Evolutionary conservation across 768 basidiomycete species (phyloP).

Genomic region (Chalciporus pseudorubinellus): DNA sequence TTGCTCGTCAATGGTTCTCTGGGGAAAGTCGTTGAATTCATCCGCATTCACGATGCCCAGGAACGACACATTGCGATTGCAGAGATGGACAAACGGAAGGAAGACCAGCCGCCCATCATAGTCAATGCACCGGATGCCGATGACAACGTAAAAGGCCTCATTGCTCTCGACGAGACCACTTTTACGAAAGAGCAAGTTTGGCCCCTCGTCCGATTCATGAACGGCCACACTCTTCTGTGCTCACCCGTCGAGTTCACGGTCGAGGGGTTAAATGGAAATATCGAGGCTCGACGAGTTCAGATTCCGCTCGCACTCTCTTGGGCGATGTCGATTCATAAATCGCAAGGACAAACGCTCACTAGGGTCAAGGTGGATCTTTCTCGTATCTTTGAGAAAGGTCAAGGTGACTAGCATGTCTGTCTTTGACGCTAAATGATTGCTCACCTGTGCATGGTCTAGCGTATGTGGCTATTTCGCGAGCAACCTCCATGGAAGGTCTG

Average conservation of each 20-base stretch:
- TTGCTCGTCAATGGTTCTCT: slow-evolving; percentile 83
- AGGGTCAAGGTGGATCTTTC: slow-evolving; percentile 91
- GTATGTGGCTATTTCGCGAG: slow-evolving; percentile 39
- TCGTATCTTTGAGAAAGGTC: slow-evolving; percentile 87
- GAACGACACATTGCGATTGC: slow-evolving; percentile 27
- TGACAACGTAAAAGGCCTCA: slow-evolving; percentile 7
- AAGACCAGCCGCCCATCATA: background rate
- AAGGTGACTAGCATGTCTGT: slow-evolving; percentile 29
- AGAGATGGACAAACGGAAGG: slow-evolving; percentile 21
- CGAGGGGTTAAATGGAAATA: slow-evolving; percentile 31
- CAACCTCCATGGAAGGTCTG: slow-evolving; percentile 40
- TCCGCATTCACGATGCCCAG: slow-evolving; percentile 29
- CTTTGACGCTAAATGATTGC: background rate
- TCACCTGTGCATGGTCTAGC: slow-evolving; percentile 19
- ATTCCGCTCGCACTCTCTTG: slow-evolving; percentile 86
- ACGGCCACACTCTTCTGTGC: slow-evolving; percentile 27
- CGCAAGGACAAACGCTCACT: slow-evolving; percentile 93
- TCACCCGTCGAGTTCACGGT: slow-evolving; percentile 36
- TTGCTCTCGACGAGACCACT: slow-evolving; percentile 11
- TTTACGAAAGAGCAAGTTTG: slow-evolving; percentile 24
- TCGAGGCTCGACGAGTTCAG: slow-evolving; percentile 44
- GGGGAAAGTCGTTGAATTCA: slow-evolving; percentile 60
- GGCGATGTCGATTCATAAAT: slow-evolving; percentile 99
- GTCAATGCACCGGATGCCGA: slow-evolving; percentile 1
- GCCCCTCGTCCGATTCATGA: slow-evolving; percentile 38